Percentiles rank a stretch among this genome's conserved stretches.
phyloP scores from a whole-genome alignment of 140 eudicot species.

The Senecio squalidus region DNA sequence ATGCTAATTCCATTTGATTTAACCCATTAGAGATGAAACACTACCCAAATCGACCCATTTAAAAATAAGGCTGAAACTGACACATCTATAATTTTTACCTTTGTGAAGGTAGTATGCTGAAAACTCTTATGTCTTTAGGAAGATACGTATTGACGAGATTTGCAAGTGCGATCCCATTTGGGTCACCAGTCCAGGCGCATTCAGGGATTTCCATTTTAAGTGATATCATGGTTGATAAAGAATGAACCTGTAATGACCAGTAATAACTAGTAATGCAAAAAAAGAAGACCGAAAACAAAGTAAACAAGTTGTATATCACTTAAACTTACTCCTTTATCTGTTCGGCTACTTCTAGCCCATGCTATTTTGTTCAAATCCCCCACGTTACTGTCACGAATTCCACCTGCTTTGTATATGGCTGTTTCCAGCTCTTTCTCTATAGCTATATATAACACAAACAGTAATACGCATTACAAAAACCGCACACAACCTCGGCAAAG shows the following conservation, averaged over 20 bases:
- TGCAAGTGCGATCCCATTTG: constrained; percentile 75
- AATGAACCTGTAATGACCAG: constrained; percentile 64
- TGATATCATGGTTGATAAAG: constrained; percentile 87
- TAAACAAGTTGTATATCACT: constrained; percentile 10
- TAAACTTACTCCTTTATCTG: constrained; percentile 90
- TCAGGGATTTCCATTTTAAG: constrained; percentile 95
- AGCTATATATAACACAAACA: constrained; percentile 51
- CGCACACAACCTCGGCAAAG: too few species aligned
- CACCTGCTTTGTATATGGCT: constrained; percentile 89
- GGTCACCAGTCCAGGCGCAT: constrained; percentile 74
- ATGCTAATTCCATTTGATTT: background rate
- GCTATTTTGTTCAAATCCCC: constrained; percentile 82
- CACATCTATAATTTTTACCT: constrained; percentile 35
- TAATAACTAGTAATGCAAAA: background rate
- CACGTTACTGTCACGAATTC: constrained; percentile 80
- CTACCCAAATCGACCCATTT: background rate
- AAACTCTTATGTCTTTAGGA: constrained; percentile 72
- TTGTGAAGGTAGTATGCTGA: constrained; percentile 88
- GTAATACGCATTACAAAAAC: constrained; percentile 10
- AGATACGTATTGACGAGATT: constrained; percentile 57
- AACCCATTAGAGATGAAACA: background rate
- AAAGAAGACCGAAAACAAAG: background rate
- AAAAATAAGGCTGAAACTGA: background rate
- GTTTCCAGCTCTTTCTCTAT: constrained; percentile 81
- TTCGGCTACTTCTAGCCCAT: constrained; percentile 97